phyloP scores from a whole-genome alignment of 768 basidiomycete species.

The Phylloporus sp. region DNA sequence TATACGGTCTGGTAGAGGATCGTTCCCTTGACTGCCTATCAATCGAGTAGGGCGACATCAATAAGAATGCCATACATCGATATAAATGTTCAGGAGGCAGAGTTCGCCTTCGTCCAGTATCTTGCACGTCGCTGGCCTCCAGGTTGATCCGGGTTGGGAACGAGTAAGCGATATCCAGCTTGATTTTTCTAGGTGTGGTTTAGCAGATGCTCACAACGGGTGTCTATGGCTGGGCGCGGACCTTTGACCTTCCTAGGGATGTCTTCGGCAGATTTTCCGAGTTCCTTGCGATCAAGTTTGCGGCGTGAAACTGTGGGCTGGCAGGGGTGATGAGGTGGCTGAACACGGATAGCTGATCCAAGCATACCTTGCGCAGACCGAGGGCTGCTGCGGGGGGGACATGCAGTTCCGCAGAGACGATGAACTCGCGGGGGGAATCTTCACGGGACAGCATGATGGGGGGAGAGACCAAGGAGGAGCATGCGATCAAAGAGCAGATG shows the following conservation, averaged over 20 bases:
- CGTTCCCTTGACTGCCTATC: conserved; percentile 48
- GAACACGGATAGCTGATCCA: neutral
- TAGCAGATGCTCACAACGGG: neutral
- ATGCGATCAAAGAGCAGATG: neutral
- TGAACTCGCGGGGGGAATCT: conserved; percentile 44
- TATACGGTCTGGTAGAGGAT: conserved; percentile 71
- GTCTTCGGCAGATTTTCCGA: conserved; percentile 40
- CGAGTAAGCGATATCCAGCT: conserved; percentile 66
- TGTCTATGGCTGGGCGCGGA: conserved; percentile 26
- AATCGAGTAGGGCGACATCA: conserved; percentile 2
- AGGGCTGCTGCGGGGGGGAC: conserved; percentile 49
- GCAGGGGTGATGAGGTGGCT: conserved; percentile 7
- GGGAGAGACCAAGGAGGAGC: neutral
- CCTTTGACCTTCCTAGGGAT: conserved; percentile 57
- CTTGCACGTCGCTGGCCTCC: conserved; percentile 71
- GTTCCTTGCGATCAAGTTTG: conserved; percentile 51
- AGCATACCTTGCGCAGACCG: conserved; percentile 55
- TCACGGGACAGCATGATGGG: conserved; percentile 12
- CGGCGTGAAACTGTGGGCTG: conserved; percentile 48
- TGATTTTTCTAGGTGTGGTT: conserved; percentile 52
- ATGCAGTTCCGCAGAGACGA: conserved; percentile 60
- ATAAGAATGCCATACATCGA: conserved; percentile 52
- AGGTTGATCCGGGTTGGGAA: conserved; percentile 48
- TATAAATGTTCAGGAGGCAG: conserved; percentile 68
- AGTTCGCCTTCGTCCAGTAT: conserved; percentile 63